phyloP scores from a whole-genome alignment of 176 grass and related monocot species.

The Poa pratensis region DNA sequence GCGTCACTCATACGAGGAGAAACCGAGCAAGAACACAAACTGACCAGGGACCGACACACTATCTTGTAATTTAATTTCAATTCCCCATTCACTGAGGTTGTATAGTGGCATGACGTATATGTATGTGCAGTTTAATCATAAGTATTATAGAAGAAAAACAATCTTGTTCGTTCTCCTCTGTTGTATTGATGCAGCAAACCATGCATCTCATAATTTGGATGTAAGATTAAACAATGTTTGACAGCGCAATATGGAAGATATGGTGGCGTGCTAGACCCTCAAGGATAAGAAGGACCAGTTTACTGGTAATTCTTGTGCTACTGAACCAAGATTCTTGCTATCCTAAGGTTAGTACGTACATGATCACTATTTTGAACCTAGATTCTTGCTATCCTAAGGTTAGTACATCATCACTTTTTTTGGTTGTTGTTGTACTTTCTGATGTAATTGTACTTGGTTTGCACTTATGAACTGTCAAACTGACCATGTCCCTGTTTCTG shows the following conservation, averaged over 20 bases:
- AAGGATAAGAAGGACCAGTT: background rate
- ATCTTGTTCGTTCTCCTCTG: background rate
- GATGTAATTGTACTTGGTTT: no score
- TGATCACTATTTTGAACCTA: no score
- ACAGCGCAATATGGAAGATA: background rate
- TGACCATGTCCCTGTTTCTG: no score
- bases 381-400: background rate
- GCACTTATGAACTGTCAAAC: no score
- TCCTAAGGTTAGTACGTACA: no score
- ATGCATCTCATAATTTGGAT: background rate
- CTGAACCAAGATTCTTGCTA: background rate
- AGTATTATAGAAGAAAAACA: background rate
- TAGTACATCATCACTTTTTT: background rate
- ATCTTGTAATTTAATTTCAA: conserved; percentile 37
- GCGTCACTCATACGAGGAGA: background rate
- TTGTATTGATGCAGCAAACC: no score
- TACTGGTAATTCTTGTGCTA: background rate
- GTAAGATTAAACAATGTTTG: background rate
- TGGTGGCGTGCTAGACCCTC: background rate
- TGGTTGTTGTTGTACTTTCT: no score
- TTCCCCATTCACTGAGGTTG: conserved; percentile 15
- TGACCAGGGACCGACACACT: background rate
- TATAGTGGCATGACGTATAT: conserved; percentile 41
- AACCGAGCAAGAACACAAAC: background rate
- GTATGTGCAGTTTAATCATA: conserved; percentile 42